Base-by-base conservation (phyloP, 1,139 yeast genomes). In the Nakaseomyces glabratus region DNA sequence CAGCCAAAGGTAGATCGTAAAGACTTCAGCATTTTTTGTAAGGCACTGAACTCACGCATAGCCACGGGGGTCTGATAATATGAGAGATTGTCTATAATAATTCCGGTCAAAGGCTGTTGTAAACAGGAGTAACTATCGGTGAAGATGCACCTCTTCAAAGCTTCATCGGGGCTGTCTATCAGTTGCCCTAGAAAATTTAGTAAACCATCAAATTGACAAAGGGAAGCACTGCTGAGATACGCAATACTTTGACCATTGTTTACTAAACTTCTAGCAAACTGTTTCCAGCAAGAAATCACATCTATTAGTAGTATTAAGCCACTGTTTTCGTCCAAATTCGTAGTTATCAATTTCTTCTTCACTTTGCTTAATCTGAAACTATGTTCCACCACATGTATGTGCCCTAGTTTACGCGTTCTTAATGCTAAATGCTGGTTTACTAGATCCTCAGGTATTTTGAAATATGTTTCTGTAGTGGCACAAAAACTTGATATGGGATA, bases 21-120 rank as follows among this genome's bases (percentile, higher is more conserved):
- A 20, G 37, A 30, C 28, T 39, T 43, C 11, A 53, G 41, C 8
- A 45, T 21, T 28, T 41, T 47, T 8, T 40, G 25, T 19, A 55
- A 33, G 4, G 35, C 19, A 15, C 39, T 38, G 18, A 44, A 43
- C 10, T 31, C 23, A 14, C 28, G 33, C 8, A 19, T 23, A 32
- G 20, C 31, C 21, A 33, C 33, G 18, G 40, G 31, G 7, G 42
- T 39, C 6, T 34, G 16, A 2, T 43, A 44, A 28, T 51, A 52
- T 1, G 60, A 54, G 7, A 55, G 25, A 35, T 55, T 55, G 36
- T 55, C 60, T 4, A 55, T 47, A 4, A 55, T 37, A 12, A 55
- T 45, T 6, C 58, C 56, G 3, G 43, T 34, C 25, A 54, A 34
- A 30, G 46, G 52, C 21, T 10, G 11, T 4, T 10, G 10, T 14